Conservation (phyloP, 345 rosid genomes). For the Linum lewisii region DNA sequence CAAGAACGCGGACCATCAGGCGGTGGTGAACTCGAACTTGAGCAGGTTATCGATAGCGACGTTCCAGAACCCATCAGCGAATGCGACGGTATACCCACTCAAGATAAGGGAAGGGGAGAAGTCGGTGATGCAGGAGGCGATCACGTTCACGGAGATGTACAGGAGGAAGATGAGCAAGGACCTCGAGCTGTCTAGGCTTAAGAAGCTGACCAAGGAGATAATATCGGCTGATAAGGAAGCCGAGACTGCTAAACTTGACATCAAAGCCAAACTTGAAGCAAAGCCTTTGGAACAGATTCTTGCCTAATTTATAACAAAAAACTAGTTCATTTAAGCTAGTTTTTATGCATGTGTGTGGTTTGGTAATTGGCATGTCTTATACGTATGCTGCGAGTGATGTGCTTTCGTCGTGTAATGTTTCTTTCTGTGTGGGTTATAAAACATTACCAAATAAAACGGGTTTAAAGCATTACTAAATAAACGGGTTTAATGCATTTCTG, state of each 20-base stretch:
- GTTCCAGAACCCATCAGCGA: slow-evolving; percentile 27
- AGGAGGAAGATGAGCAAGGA: slow-evolving; percentile 27
- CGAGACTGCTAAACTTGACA: slow-evolving; percentile 6
- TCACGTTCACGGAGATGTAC: slow-evolving; percentile 27
- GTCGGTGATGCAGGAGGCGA: slow-evolving; percentile 18
- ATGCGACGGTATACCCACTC: slow-evolving; percentile 23
- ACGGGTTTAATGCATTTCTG: too few species aligned
- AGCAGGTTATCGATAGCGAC: slow-evolving; percentile 27
- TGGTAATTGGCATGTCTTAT: too few species aligned
- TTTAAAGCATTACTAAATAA: too few species aligned
- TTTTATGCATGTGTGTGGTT: too few species aligned
- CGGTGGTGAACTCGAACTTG: slow-evolving; percentile 24
- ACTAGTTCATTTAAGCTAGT: too few species aligned
- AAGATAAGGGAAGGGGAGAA: slow-evolving; percentile 19
- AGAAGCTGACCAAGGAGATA: slow-evolving; percentile 18
- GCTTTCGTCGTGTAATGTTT: too few species aligned
- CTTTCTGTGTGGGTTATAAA: too few species aligned
- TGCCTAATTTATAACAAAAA: slow-evolving; percentile 5
- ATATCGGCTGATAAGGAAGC: neutral
- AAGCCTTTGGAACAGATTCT: slow-evolving; percentile 17
- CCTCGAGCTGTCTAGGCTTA: slow-evolving; percentile 17
- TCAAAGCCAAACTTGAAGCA: slow-evolving; percentile 8
- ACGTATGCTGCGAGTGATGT: too few species aligned
- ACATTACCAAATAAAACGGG: too few species aligned
- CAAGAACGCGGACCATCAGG: slow-evolving; percentile 28